Conservation (phyloP, 306 rosid species). For the Comarum palustre region DNA sequence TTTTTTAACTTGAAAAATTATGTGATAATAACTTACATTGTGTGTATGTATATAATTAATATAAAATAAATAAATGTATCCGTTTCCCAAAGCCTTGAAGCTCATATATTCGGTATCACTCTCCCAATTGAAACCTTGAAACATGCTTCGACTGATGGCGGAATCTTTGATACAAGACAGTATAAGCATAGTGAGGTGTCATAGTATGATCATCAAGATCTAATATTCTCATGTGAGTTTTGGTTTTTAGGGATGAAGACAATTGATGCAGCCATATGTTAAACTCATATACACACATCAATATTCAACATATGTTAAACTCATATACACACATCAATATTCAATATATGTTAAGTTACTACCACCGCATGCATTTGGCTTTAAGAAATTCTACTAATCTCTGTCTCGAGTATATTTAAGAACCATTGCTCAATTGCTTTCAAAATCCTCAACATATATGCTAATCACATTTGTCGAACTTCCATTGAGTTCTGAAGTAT, state of each 20-base stretch:
- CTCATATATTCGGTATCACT: background rate
- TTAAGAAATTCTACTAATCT: background rate
- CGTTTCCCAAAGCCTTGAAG: background rate
- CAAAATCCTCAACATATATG: background rate
- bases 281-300: background rate
- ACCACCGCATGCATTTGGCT: background rate
- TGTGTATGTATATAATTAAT: too few species aligned
- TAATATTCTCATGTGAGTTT: conserved; percentile 37
- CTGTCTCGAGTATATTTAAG: background rate
- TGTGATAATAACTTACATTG: too few species aligned
- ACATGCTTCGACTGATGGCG: conserved; percentile 27
- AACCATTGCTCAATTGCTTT: background rate
- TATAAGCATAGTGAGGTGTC: conserved; percentile 14
- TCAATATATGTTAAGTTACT: background rate
- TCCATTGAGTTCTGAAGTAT: background rate
- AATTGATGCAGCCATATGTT: conserved; percentile 26
- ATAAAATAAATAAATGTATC: too few species aligned
- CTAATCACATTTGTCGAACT: background rate
- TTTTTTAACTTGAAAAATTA: too few species aligned
- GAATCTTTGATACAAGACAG: conserved; percentile 21
- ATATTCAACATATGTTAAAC: too few species aligned
- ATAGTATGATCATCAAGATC: conserved; percentile 11
- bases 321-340: background rate
- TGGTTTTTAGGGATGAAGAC: conserved; percentile 33
- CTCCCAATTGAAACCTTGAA: background rate